A percentile compares a stretch with the other conserved stretches of the same genome.
These are phyloP conservation scores for Tulasnella calospora DNA, from an alignment of 768 basidiomycete genomes.

Conservation along the genomic window DNA sequence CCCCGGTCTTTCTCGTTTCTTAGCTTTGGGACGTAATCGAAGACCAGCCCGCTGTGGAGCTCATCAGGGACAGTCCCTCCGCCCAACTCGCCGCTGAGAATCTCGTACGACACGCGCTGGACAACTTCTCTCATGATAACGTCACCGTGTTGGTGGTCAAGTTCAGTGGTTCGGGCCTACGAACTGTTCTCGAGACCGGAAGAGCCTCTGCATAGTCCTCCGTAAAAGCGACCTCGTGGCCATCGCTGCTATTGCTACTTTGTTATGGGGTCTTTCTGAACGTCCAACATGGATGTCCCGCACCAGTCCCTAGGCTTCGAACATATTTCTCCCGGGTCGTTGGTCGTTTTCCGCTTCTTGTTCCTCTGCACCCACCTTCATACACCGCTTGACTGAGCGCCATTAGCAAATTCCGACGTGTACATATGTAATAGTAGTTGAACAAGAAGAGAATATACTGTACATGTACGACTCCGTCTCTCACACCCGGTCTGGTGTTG, in stretches of 20 bases:
- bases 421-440: not conserved
- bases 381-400: not conserved
- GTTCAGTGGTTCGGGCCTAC: constrained; percentile 41
- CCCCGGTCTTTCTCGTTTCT: not conserved
- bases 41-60: constrained; percentile 86
- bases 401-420: not conserved
- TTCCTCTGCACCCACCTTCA: not conserved
- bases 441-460: not conserved
- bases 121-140: constrained; percentile 90
- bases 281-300: not conserved
- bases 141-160: constrained; percentile 86
- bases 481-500: no score
- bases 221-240: not conserved
- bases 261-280: no score
- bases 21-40: constrained; percentile 95
- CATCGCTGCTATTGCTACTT: no score
- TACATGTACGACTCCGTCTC: not conserved
- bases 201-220: not conserved
- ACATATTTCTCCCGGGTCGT: not conserved
- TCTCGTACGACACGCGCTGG: constrained; percentile 76
- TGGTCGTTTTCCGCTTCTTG: not conserved
- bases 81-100: constrained; percentile 75
- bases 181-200: not conserved
- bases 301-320: not conserved
- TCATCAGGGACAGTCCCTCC: constrained; percentile 60